Base-by-base conservation (phyloP, 768 basidiomycete genomes). In the Podaxis rugospora region DNA sequence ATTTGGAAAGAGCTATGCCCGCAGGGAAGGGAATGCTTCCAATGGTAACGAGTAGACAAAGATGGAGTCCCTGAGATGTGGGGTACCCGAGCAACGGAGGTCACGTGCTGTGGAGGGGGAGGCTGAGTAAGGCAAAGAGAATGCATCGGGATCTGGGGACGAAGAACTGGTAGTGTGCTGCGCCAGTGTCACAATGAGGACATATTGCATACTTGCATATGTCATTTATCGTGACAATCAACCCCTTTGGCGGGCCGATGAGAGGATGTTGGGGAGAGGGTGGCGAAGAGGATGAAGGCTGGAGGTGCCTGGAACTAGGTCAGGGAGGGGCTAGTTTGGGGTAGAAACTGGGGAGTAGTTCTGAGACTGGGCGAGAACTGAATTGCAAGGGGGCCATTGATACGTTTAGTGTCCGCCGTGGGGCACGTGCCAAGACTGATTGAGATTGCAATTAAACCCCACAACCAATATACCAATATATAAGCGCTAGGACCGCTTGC, bases 391-490 rank as follows among this genome's bases (percentile, higher is more conserved):
- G 40, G 42, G 5, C 18, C 42, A 25, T 55, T 40, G 37, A 51
- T 36, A 51, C 39, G 25, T 52, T 47, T n/a, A 42, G 49, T 25
- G 10, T 53, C 51, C 50, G 50, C 57, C 51, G 59, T 13, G 5
- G 14, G 47, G 53, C 63, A 63, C 63, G 63, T 63, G 63, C 54
- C 53, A 18, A 59, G 39, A 14, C 35, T 23, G 37, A 51, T 55
- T 64, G 44, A 37, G 62, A 57, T 44, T 39, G 66, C 23, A 50
- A 23, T 37, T 63, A 23, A 51, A 49, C 57, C 57, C 64, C 54
- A 59, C 16, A 37, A 59, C 39, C 37, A 13, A 61, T 56, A 57
- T 72, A 59, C 39, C 37, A 13, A 61, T 56, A 57, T 72, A 72
- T 71, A 72, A 65, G 59, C 40, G 51, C 59, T 46, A 14, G 21